These are phyloP conservation scores for Amanita subjunquillea DNA, from an alignment of 768 basidiomycete species.

Conservation along the genomic window DNA sequence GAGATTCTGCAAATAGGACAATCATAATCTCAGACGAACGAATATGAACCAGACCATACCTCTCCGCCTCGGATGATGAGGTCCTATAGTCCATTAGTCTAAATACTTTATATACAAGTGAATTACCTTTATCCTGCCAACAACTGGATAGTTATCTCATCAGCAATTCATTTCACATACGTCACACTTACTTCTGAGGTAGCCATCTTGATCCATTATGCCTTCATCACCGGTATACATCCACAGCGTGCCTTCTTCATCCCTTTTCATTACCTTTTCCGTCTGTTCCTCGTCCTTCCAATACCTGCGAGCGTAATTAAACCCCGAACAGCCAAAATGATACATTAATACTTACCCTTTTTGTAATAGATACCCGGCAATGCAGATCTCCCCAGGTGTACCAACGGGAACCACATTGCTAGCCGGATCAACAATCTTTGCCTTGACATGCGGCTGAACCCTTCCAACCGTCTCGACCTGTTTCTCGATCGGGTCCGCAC, in stretches of 20 bases:
- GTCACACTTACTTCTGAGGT: constrained; percentile 47
- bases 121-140: constrained; percentile 66
- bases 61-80: constrained; percentile 84
- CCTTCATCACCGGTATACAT: constrained; percentile 82
- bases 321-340: background rate
- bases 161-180: background rate
- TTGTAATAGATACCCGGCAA: constrained; percentile 71
- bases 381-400: constrained; percentile 64
- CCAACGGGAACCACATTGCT: constrained; percentile 61
- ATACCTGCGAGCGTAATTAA: constrained; percentile 35
- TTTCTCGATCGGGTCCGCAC: constrained; percentile 57
- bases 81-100: constrained; percentile 31
- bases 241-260: constrained; percentile 53
- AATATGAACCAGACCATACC: constrained; percentile 22
- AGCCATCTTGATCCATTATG: constrained; percentile 75
- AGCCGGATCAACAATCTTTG: constrained; percentile 52
- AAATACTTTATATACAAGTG: background rate
- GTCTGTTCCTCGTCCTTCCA: constrained; percentile 72
- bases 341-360: constrained; percentile 44
- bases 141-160: constrained; percentile 33
- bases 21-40: background rate
- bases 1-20: constrained; percentile 41
- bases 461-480: constrained; percentile 78
- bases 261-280: constrained; percentile 39
- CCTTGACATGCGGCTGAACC: constrained; percentile 67